Evolutionary conservation across 2,329 filamentous ascomycete species (phyloP).

Genomic region (Biscogniauxia sp.): DNA sequence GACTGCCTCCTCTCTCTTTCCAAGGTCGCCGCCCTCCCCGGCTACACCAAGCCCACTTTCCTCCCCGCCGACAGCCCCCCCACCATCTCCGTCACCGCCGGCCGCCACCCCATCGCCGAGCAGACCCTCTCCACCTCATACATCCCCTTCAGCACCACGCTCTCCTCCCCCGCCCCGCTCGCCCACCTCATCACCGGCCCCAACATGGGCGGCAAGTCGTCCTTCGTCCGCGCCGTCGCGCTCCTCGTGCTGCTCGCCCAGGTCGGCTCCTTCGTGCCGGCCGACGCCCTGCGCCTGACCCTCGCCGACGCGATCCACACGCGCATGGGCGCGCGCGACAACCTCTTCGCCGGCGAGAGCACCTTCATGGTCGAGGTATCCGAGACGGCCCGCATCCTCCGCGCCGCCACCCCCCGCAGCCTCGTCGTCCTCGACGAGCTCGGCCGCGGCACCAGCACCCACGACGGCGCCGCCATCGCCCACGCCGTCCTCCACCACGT

Average conservation of each 20-base stretch:
- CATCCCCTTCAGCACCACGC: conserved; percentile 81
- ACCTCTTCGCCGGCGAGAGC: conserved; percentile 90
- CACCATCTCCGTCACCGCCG: conserved; percentile 67
- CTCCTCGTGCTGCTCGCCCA: conserved; percentile 93
- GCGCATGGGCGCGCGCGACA: conserved; percentile 50
- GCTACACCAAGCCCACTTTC: conserved; percentile 77
- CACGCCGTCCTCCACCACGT: conserved; percentile 87
- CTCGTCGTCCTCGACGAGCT: conserved; percentile 99
- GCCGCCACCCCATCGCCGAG: conserved; percentile 94
- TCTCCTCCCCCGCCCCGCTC: conserved; percentile 64
- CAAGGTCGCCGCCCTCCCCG: conserved; percentile 78
- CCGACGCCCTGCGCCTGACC: conserved; percentile 69
- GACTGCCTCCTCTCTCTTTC: conserved; percentile 89
- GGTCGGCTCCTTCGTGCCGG: conserved; percentile 91
- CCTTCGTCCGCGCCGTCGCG: conserved; percentile 88
- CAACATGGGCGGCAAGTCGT: conserved; percentile 99
- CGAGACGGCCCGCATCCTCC: conserved; percentile 88
- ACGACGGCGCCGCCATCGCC: conserved; percentile 86
- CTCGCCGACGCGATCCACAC: conserved; percentile 74
- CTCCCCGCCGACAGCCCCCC: conserved; percentile 60
- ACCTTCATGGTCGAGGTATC: conserved; percentile 99
- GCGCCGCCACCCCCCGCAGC: conserved; percentile 75
- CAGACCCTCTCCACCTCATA: conserved; percentile 82
- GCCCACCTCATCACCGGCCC: conserved; percentile 91
- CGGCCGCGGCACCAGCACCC: conserved; percentile 87